Conservation (phyloP, 257 asterid species). For the Lycium ferocissimum region DNA sequence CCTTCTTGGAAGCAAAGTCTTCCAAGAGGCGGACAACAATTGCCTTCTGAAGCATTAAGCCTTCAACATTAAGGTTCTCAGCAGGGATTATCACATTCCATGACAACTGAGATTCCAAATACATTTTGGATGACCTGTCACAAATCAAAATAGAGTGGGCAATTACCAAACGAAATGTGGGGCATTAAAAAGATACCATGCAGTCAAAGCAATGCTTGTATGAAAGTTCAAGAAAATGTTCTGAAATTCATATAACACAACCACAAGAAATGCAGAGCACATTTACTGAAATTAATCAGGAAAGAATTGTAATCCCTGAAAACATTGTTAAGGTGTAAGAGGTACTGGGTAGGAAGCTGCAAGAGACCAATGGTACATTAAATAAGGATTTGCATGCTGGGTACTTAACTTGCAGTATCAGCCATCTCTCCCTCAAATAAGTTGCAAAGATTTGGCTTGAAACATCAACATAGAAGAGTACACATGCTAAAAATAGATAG, state of each 20-base stretch:
- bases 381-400: neutral
- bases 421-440: neutral
- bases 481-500: neutral
- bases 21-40: constrained; percentile 62
- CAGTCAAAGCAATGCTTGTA: neutral
- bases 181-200: neutral
- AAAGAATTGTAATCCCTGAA: neutral
- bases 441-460: neutral
- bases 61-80: constrained; percentile 65
- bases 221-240: neutral
- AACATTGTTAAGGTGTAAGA: neutral
- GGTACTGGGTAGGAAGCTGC: neutral
- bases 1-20: constrained; percentile 68
- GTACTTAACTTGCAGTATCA: neutral
- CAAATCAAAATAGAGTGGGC: neutral
- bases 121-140: constrained; percentile 49
- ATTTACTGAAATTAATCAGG: neutral
- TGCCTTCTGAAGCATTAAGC: constrained; percentile 69
- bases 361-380: neutral
- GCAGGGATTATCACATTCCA: constrained; percentile 75
- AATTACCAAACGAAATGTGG: neutral
- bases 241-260: neutral
- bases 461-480: constrained; percentile 1
- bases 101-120: constrained; percentile 58
- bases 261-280: neutral